Evolutionary conservation across 75 land plant species (phyloP).

Genomic region (Isoetes taiwanensis): DNA sequence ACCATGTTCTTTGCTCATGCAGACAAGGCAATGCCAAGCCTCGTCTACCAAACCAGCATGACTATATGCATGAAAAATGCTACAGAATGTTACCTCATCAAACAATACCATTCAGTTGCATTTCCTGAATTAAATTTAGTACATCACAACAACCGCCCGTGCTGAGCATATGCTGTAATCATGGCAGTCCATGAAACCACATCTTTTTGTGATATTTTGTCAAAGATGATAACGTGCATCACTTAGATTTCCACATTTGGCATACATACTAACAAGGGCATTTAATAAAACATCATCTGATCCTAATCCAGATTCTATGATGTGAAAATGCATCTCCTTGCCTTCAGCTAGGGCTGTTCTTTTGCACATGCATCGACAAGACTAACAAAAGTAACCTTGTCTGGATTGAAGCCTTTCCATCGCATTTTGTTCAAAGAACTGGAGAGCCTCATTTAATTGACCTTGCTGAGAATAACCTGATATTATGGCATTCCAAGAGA

Average conservation of each 20-base stretch:
- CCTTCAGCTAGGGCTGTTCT: not conserved
- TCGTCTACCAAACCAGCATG: no score
- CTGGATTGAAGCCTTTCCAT: not conserved
- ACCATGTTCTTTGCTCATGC: no score
- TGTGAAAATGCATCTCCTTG: not conserved
- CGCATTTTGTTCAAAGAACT: not conserved
- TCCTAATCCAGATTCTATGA: not conserved
- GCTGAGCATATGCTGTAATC: slow-evolving; percentile 16
- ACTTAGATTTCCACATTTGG: slow-evolving; percentile 12
- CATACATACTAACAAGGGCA: slow-evolving; percentile 24
- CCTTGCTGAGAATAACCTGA: not conserved
- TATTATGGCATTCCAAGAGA: slow-evolving; percentile 4
- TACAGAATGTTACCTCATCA: slow-evolving; percentile 9
- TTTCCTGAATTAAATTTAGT: no score
- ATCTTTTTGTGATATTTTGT: slow-evolving; percentile 17
- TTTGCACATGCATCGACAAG: not conserved
- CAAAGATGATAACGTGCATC: slow-evolving; percentile 27
- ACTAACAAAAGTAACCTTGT: not conserved
- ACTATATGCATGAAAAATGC: no score
- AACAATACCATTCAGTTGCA: no score
- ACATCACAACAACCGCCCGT: no score
- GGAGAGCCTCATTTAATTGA: not conserved
- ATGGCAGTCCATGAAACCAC: slow-evolving; percentile 31
- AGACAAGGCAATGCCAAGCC: no score
- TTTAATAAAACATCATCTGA: slow-evolving; percentile 12